Evolutionary conservation across 495 filamentous ascomycete species (phyloP), one percentile per base, ranked within the genome.

Genomic region (Penicillium argentinense): DNA sequence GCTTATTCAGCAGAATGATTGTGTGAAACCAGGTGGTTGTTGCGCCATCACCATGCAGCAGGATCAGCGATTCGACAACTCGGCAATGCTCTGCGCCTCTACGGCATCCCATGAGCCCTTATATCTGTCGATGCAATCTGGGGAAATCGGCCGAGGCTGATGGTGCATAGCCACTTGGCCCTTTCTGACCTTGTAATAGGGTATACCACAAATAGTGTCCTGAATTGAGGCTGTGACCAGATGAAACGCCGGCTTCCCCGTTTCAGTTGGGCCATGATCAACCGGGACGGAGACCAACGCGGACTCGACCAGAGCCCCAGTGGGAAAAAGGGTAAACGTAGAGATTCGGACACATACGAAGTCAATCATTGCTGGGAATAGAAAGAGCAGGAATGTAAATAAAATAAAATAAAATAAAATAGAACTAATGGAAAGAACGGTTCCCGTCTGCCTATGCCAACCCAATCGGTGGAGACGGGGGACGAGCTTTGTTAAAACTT

Each of bases 31-130:
- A 34, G 23, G 16, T 14, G 37, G 36, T 6, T 6, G 19, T 40
- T 30, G 45, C 45, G 44, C 34, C 44, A 47, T 39, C 34, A 5
- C 25, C 5, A 26, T 26, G 25, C 11, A 26, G 25, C 25, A 26
- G 25, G 11, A 26, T 33, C 12, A 14, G 13, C 30, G n/a, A n/a
- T n/a, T n/a, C n/a, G n/a, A n/a, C n/a, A n/a, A n/a, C n/a, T n/a
- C n/a, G n/a, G n/a, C n/a, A n/a, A n/a, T n/a, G n/a, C n/a, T n/a
- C n/a, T n/a, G n/a, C n/a, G n/a, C n/a, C n/a, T n/a, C n/a, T n/a
- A n/a, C n/a, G n/a, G n/a, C n/a, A n/a, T n/a, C n/a, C n/a, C n/a
- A n/a, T n/a, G n/a, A n/a, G n/a, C n/a, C n/a, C n/a, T n/a, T n/a
- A n/a, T n/a, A n/a, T n/a, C n/a, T n/a, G n/a, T n/a, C n/a, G n/a